Percentiles rank a stretch among this genome's conserved stretches.
These are phyloP conservation scores for Areca catechu DNA, from an alignment of 176 grass and related monocot species.

Conservation along the genomic window DNA sequence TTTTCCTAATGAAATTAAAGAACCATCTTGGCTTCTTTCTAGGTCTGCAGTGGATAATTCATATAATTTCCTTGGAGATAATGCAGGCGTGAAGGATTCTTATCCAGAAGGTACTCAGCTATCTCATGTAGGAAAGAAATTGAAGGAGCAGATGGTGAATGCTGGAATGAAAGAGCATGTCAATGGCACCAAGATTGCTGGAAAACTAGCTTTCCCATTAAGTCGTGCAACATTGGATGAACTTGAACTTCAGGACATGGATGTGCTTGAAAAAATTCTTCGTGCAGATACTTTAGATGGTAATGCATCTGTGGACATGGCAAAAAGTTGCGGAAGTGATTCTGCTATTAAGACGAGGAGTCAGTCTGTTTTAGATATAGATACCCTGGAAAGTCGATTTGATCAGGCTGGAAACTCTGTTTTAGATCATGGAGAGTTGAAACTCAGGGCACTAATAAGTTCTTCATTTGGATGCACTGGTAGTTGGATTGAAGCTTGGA, in stretches of 20 bases:
- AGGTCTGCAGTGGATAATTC: slow-evolving; percentile 33
- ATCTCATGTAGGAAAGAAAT: slow-evolving; percentile 27
- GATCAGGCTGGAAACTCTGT: background rate
- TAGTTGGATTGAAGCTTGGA: background rate
- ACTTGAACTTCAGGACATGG: slow-evolving; percentile 34
- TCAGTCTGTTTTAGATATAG: background rate
- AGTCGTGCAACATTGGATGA: slow-evolving; percentile 49
- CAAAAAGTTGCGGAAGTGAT: slow-evolving; percentile 25
- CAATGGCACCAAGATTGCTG: slow-evolving; percentile 37
- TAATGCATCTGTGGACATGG: slow-evolving; percentile 24
- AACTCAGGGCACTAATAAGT: background rate
- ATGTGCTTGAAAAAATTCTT: slow-evolving; percentile 53
- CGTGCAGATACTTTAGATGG: slow-evolving; percentile 35
- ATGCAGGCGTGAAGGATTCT: slow-evolving; percentile 33
- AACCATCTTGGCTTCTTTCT: slow-evolving; percentile 51
- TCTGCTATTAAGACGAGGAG: slow-evolving; percentile 5
- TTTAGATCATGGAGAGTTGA: background rate
- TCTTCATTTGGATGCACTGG: background rate
- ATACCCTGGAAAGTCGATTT: background rate
- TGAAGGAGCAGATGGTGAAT: slow-evolving; percentile 34
- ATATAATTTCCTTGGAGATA: slow-evolving; percentile 33
- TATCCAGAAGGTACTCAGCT: slow-evolving; percentile 40
- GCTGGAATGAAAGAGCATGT: slow-evolving; percentile 24
- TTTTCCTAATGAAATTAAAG: slow-evolving; percentile 50
- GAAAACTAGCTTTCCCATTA: slow-evolving; percentile 40